Base-by-base conservation (phyloP, 768 basidiomycete genomes). In the Mycena galericulata region DNA sequence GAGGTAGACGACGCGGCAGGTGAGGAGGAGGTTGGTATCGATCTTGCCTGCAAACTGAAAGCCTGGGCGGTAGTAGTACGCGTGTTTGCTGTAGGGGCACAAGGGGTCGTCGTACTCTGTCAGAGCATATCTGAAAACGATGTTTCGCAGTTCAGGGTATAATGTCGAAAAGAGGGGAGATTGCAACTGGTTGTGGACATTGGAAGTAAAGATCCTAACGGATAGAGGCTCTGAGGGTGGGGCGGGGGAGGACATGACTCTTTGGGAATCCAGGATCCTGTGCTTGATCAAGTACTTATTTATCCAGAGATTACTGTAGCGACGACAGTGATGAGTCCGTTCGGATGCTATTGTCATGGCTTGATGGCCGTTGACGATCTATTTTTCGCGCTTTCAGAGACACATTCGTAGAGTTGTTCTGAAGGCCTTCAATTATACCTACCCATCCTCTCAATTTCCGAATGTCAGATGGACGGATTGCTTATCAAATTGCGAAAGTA, bases 1-100 rank as follows among this genome's bases (percentile, higher is more conserved):
- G 38, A 74, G 65, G 54, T 76, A 77, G 20, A 75, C 62, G 14
- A 72, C 66, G 11, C 72, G 70, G 53, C 69, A 79, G 18, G 69
- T 74, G 64, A 70, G 73, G 22, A 69, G 68, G 26, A 77, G 60
- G 36, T 56, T 66, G 2, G 74, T 67, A 49, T 70, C 67, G 36
- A 74, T 70, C 29, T 47, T 59, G 20, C 46, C 38, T 1, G 67
- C 36, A 30, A 60, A 70, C 24, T 67, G 50, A 32, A 69, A 73
- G 12, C 63, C 75, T 3, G 77, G 76, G 29, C 73, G 73, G 60
- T 68, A 74, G 50, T 73, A 75, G 61, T 55, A 70, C 15, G 36
- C 20, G 41, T 74, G 67, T 26, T 60, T 53, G 27, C 66, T 65
- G 53, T 72, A 75, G 1, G 70, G 66, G 4, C 46, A 59, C 2